Conservation (phyloP, 2,329 filamentous ascomycete species). For the Didymella keratinophila region DNA sequence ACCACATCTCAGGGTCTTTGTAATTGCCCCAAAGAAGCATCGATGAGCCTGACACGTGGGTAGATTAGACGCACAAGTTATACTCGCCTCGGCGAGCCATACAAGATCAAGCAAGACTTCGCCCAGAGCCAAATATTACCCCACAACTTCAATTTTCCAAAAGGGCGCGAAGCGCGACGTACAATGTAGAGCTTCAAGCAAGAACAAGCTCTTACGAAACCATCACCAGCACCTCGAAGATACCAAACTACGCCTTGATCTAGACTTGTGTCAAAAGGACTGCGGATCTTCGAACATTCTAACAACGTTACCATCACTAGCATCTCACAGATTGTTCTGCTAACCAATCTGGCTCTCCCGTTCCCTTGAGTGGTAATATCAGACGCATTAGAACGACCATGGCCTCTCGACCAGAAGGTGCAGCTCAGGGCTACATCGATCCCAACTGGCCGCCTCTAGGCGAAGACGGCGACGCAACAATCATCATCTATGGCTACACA, state of each 20-base stretch:
- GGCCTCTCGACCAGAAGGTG: constrained; percentile 10
- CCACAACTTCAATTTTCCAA: background rate
- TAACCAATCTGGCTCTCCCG: background rate
- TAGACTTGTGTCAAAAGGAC: background rate
- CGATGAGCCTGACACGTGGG: background rate
- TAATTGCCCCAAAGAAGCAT: background rate
- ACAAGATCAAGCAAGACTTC: background rate
- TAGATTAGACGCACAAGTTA: background rate
- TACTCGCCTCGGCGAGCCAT: background rate
- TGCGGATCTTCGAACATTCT: background rate
- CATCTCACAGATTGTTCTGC: background rate
- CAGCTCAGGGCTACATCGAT: constrained; percentile 56
- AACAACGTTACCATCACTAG: background rate
- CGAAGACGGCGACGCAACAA: constrained; percentile 54
- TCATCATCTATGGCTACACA: constrained; percentile 51
- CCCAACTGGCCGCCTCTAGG: constrained; percentile 61
- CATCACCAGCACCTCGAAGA: background rate
- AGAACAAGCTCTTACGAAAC: background rate
- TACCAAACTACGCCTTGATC: background rate
- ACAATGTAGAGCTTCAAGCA: background rate
- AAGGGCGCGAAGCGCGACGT: background rate
- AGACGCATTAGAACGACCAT: background rate
- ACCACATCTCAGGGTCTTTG: background rate
- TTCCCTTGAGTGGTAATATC: background rate
- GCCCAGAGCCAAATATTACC: background rate